Conservation (phyloP, 371 early-diverging fungal species). For the Lichtheimia corymbifera region DNA sequence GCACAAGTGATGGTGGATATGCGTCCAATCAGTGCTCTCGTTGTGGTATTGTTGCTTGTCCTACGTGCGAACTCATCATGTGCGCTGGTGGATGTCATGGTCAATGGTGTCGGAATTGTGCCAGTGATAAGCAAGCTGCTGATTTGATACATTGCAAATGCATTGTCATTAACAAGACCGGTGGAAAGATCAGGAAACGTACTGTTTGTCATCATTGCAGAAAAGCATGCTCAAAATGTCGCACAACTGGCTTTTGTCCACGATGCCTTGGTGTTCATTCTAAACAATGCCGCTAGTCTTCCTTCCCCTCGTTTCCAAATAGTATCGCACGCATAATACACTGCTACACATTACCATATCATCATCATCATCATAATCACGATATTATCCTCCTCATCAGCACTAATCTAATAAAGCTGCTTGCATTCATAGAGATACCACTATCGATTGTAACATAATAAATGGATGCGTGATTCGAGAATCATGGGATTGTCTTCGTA, state of each 20-base stretch:
- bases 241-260: slow-evolving; percentile 12
- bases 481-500: too few species aligned
- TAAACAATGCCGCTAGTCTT: slow-evolving; percentile 10
- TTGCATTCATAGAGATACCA: too few species aligned
- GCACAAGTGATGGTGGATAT: slow-evolving; percentile 10
- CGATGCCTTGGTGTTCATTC: slow-evolving; percentile 17
- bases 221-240: slow-evolving; percentile 13
- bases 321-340: too few species aligned
- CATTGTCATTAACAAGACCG: slow-evolving; percentile 8
- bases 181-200: slow-evolving; percentile 16
- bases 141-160: slow-evolving; percentile 21
- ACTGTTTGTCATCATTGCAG: slow-evolving; percentile 17
- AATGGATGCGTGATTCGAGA: too few species aligned
- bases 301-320: too few species aligned
- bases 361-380: too few species aligned
- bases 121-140: not conserved
- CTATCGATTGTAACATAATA: too few species aligned
- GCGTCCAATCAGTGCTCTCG: slow-evolving; percentile 23
- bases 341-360: too few species aligned
- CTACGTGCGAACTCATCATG: slow-evolving; percentile 21
- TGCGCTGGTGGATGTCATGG: slow-evolving; percentile 25
- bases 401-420: too few species aligned
- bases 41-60: slow-evolving; percentile 24
- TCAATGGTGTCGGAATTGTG: slow-evolving; percentile 26
- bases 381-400: too few species aligned